Evolutionary conservation across 2,329 filamentous ascomycete species (phyloP).

Genomic region (Coniochaeta sp.): DNA sequence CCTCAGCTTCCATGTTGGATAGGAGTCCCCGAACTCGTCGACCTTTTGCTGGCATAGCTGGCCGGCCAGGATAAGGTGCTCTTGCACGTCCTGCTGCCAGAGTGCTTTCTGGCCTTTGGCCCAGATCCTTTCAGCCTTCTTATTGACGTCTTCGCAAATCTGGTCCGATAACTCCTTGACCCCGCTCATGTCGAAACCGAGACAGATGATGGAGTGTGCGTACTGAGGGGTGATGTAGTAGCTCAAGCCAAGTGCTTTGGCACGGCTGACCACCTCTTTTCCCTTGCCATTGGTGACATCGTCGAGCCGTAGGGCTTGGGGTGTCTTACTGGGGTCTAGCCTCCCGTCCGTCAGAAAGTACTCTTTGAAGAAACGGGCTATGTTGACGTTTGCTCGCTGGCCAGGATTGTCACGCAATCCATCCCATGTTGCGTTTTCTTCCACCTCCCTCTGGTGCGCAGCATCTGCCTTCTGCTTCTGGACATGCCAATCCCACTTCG

Average conservation of each 20-base stretch:
- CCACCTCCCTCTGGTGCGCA: neutral
- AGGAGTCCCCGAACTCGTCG: neutral
- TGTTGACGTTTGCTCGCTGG: neutral
- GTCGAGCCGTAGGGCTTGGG: neutral
- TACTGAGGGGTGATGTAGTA: neutral
- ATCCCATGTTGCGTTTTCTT: neutral
- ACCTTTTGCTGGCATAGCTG: neutral
- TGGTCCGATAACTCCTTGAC: neutral
- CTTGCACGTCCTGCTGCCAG: neutral
- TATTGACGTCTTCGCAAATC: neutral
- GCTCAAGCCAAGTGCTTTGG: neutral
- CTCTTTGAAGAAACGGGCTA: neutral
- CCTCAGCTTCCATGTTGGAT: neutral
- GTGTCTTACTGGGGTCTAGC: neutral
- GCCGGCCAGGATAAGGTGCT: neutral
- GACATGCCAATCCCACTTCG: neutral
- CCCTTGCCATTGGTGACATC: neutral
- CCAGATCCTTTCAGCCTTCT: neutral
- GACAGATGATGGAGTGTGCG: neutral
- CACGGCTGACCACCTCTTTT: neutral
- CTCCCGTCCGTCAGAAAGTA: neutral
- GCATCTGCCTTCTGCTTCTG: neutral
- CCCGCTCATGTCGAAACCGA: neutral
- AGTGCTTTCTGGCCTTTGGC: neutral
- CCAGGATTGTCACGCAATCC: neutral